Evolutionary conservation across 2,329 filamentous ascomycete genomes (phyloP), one percentile per base, ranked within the genome.

Genomic region (Diaporthe vexans): DNA sequence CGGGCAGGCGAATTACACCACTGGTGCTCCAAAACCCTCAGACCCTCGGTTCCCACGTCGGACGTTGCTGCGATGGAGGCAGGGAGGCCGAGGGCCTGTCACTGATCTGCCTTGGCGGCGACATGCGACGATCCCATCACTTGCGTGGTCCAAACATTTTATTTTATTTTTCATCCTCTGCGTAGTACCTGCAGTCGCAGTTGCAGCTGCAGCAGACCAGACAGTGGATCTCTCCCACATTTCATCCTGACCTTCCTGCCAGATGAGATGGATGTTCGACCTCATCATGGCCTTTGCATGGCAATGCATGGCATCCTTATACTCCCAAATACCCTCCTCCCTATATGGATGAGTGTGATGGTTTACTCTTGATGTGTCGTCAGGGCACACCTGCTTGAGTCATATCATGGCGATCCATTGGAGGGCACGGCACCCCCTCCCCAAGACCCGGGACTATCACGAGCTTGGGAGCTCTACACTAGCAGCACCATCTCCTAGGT

Each of bases 401-500:
- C 63, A 68, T 46, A 51, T 63, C 58, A 54, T 67, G 63, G 37
- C 63, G 46, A 68, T 54, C 46, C 63, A 68, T 54, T 54, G 9
- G 33, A 37, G 48, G 46, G 48, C 40, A 21, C 7, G 46, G 48
- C 40, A 21, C 7, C 46, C 29, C 46, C 58, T 43, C 37, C 24
- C 33, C 24, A 26, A 72, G 43, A 65, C 40, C 29, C 26, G 26
- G 24, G 24, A 48, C 59, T 46, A 65, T 65, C 59, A 8, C 59
- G 29, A 67, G 63, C 63, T 67, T 52, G 63, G 29, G 63, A 67
- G 63, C 63, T 67, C 46, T 67, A 51, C 63, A 52, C 63, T 67
- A 51, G 43, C 26, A 67, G 63, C 63, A 24, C 13, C 13, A 24
- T n/a, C 46, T 67, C 33, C 24, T 35, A 52, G 63, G 63, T 54